A percentile compares a stretch with the other conserved stretches of the same genome.
Evolutionary conservation across 345 rosid genomes (phyloP).

Genomic region (Odontarrhena argentea): DNA sequence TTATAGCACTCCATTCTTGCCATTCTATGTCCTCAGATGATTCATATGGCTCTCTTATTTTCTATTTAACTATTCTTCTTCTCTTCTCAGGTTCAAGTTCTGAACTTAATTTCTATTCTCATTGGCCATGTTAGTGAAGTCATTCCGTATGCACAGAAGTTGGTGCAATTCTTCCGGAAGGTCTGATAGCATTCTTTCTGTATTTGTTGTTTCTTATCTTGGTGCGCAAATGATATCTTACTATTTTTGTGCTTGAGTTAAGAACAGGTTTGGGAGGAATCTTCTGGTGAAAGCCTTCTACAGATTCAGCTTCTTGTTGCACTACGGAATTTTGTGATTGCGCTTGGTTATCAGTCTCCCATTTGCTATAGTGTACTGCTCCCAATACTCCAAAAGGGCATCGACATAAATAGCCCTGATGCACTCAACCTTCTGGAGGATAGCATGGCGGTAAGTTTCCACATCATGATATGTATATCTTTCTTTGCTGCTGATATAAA

Average conservation of each 20-base stretch:
- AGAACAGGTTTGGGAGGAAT: slow-evolving; percentile 93
- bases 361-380: slow-evolving; percentile 71
- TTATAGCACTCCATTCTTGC: slow-evolving; percentile 26
- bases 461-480: slow-evolving; percentile 12
- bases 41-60: slow-evolving; percentile 22
- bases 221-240: slow-evolving; percentile 27
- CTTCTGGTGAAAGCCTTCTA: slow-evolving; percentile 93
- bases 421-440: slow-evolving; percentile 94
- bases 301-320: slow-evolving; percentile 98
- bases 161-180: slow-evolving; percentile 87
- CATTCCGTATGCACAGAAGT: slow-evolving; percentile 70
- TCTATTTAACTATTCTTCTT: slow-evolving; percentile 20
- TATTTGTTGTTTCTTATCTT: slow-evolving; percentile 3
- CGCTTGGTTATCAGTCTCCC: slow-evolving; percentile 88
- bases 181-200: slow-evolving; percentile 43
- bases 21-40: slow-evolving; percentile 24
- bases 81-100: slow-evolving; percentile 81
- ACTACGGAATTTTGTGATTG: slow-evolving; percentile 81
- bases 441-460: slow-evolving; percentile 75
- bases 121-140: slow-evolving; percentile 77
- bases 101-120: slow-evolving; percentile 85
- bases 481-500: slow-evolving; percentile 26
- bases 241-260: slow-evolving; percentile 21
- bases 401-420: slow-evolving; percentile 85
- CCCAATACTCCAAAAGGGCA: slow-evolving; percentile 86